Conservation (phyloP, 306 rosid genomes). For the Trifolium fragiferum region DNA sequence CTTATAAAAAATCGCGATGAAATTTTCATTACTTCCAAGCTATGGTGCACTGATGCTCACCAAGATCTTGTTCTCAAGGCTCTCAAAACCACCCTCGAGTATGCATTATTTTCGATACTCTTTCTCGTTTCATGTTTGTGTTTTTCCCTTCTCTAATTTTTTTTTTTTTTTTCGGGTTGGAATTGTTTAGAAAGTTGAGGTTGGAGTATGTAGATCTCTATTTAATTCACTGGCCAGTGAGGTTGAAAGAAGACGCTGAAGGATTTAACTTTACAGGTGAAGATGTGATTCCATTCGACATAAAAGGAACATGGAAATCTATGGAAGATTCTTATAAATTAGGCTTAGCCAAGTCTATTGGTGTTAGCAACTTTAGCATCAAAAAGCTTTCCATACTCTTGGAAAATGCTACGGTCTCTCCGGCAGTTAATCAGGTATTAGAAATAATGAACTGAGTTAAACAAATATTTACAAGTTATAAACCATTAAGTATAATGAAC, state of each 20-base stretch:
- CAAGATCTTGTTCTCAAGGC: conserved; percentile 60
- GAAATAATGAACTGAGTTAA: background rate
- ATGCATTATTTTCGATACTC: background rate
- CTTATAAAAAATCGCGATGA: conserved; percentile 50
- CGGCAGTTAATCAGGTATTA: conserved; percentile 51
- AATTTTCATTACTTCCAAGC: conserved; percentile 63
- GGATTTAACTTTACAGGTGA: conserved; percentile 19
- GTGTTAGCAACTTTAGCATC: conserved; percentile 52
- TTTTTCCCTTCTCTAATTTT: background rate
- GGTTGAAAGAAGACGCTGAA: background rate
- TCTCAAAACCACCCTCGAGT: conserved; percentile 54
- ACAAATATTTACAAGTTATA: background rate
- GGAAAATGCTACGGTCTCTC: conserved; percentile 46
- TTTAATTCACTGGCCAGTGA: conserved; percentile 11
- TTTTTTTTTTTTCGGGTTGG: background rate
- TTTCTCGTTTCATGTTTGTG: background rate
- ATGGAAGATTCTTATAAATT: conserved; percentile 45
- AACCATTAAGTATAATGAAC: background rate
- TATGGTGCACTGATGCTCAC: conserved; percentile 52
- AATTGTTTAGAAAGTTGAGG: conserved; percentile 35
- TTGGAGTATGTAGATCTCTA: conserved; percentile 27
- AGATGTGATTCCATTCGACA: conserved; percentile 6
- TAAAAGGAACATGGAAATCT: conserved; percentile 10
- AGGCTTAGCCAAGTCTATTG: conserved; percentile 53
- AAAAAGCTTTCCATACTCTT: conserved; percentile 39